phyloP scores from a whole-genome alignment of 805 yeast species.

The Kregervanrija pseudodelftensis region DNA sequence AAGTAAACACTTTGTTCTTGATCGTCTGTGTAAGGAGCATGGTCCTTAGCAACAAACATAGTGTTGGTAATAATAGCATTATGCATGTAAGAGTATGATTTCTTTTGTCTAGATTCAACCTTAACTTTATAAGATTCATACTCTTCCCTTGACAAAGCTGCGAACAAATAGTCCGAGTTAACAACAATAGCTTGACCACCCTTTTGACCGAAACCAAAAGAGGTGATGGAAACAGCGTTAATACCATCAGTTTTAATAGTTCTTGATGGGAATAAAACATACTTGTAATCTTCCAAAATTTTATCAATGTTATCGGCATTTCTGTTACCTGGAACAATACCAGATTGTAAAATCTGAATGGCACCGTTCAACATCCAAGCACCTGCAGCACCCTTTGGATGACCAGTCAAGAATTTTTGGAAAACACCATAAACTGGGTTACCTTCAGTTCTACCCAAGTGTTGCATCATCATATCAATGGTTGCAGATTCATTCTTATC shows the following conservation, averaged over 20 bases:
- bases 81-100: constrained; percentile 91
- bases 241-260: constrained; percentile 92
- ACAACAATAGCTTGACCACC: constrained; percentile 94
- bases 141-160: constrained; percentile 63
- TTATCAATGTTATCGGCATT: constrained; percentile 96
- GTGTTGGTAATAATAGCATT: constrained; percentile 87
- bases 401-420: constrained; percentile 99
- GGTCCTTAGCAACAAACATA: constrained; percentile 85
- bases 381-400: constrained; percentile 99
- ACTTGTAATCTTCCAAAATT: constrained; percentile 72
- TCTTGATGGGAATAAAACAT: constrained; percentile 91
- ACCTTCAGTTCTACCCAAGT: constrained; percentile 95
- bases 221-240: constrained; percentile 94
- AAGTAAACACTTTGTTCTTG: constrained; percentile 86
- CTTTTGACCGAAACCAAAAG: constrained; percentile 99
- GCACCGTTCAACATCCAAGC: constrained; percentile 99
- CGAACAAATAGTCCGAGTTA: constrained; percentile 90
- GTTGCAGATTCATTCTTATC: constrained; percentile 97
- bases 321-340: constrained; percentile 97
- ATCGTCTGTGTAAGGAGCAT: constrained; percentile 87
- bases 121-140: constrained; percentile 66
- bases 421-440: constrained; percentile 96
- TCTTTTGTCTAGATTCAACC: constrained; percentile 76
- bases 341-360: constrained; percentile 83
- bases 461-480: constrained; percentile 85